Evolutionary conservation across 192 early-diverging fungal species (phyloP).

Genomic region (Mortierella alpina): DNA sequence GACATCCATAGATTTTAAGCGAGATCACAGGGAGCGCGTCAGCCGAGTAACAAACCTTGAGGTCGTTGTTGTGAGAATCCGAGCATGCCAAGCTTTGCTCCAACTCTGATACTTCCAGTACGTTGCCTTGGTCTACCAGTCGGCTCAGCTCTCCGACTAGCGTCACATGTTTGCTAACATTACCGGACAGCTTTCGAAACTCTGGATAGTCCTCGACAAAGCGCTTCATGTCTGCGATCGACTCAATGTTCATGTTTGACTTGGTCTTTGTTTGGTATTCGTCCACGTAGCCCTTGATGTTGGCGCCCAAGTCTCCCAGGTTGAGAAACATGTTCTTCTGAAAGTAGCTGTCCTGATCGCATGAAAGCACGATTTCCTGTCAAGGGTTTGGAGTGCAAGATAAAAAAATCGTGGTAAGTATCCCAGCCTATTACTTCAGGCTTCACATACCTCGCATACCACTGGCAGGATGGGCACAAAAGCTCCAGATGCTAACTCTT

Average conservation of each 20-base stretch:
- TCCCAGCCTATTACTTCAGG: too few relatives aligned
- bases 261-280: slow-evolving; percentile 94
- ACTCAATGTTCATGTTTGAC: slow-evolving; percentile 91
- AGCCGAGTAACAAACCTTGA: slow-evolving; percentile 66
- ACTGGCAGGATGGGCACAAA: background rate
- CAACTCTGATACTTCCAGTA: slow-evolving; percentile 91
- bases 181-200: slow-evolving; percentile 94
- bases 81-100: slow-evolving; percentile 94
- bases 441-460: background rate
- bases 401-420: background rate
- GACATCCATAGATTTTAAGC: background rate
- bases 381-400: background rate
- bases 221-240: slow-evolving; percentile 97
- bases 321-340: slow-evolving; percentile 91
- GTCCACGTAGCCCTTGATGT: slow-evolving; percentile 94
- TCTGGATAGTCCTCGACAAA: slow-evolving; percentile 99
- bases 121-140: slow-evolving; percentile 73
- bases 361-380: slow-evolving; percentile 90
- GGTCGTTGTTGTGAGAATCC: slow-evolving; percentile 86
- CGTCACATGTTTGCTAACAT: slow-evolving; percentile 98
- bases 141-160: slow-evolving; percentile 96
- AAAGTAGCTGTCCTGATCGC: slow-evolving; percentile 94
- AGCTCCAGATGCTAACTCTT: background rate
- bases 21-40: background rate
- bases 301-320: slow-evolving; percentile 92